Conservation (phyloP, 169 alveolate species). For the Theileria equi region DNA sequence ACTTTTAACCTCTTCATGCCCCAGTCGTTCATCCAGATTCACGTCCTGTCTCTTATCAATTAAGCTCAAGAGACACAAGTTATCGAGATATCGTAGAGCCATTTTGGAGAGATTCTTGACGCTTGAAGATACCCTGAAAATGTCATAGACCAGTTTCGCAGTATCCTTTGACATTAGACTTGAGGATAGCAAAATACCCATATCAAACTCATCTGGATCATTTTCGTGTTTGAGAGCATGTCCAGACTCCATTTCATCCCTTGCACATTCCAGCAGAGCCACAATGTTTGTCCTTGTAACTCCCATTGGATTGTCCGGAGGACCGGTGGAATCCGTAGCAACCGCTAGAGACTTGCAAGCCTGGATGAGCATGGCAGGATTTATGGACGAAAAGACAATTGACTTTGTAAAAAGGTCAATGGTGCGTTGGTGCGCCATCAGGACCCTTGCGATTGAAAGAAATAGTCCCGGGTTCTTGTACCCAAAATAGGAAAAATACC, state of each 20-base stretch:
- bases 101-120: slow-evolving; percentile 12
- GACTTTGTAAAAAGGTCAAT: slow-evolving; percentile 20
- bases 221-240: too few species aligned
- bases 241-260: too few species aligned
- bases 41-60: background rate
- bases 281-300: background rate
- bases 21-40: too few species aligned
- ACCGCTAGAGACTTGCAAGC: too few species aligned
- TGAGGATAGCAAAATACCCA: background rate
- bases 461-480: slow-evolving; percentile 34
- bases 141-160: background rate
- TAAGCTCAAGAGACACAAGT: background rate
- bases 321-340: background rate
- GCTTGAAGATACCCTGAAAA: slow-evolving; percentile 4
- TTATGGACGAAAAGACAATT: slow-evolving; percentile 19
- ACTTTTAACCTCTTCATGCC: too few species aligned
- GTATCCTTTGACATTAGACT: background rate
- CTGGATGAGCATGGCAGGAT: slow-evolving; percentile 27
- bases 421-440: slow-evolving; percentile 5
- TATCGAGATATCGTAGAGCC: background rate
- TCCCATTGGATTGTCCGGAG: slow-evolving; percentile 11
- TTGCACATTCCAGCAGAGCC: background rate
- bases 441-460: slow-evolving; percentile 21
- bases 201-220: slow-evolving; percentile 21
- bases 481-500: slow-evolving; percentile 16